Conservation (phyloP, 2,329 filamentous ascomycete genomes). For the Cadophora malorum region DNA sequence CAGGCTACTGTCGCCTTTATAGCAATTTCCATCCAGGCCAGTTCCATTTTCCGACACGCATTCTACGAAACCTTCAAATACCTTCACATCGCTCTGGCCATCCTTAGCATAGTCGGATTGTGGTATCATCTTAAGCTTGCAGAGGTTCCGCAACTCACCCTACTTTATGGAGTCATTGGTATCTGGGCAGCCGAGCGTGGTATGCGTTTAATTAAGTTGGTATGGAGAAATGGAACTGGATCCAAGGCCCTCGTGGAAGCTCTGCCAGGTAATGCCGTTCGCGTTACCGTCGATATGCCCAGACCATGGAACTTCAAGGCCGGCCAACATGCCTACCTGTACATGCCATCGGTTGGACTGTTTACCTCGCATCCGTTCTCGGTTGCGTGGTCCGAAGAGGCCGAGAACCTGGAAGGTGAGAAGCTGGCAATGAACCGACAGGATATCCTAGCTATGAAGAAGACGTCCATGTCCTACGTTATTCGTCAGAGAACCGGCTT, state of each 20-base stretch:
- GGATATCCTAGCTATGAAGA: conserved; percentile 65
- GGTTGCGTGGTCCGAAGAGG: conserved; percentile 77
- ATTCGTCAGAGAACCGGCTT: conserved; percentile 77
- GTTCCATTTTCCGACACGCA: conserved; percentile 74
- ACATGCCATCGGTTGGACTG: conserved; percentile 74
- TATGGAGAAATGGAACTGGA: conserved; percentile 70
- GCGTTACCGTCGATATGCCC: conserved; percentile 75
- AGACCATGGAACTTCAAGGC: conserved; percentile 78
- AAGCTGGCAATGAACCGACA: conserved; percentile 65
- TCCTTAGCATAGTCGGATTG: conserved; percentile 64
- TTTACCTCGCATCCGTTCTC: conserved; percentile 84
- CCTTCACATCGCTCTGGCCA: conserved; percentile 70
- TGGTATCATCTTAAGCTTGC: conserved; percentile 70
- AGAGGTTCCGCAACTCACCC: conserved; percentile 60
- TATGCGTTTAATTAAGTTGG: conserved; percentile 63
- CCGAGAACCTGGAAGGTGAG: conserved; percentile 56
- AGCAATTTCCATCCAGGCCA: conserved; percentile 70
- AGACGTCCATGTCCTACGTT: conserved; percentile 72
- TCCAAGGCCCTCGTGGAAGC: conserved; percentile 75
- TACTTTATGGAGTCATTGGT: conserved; percentile 66
- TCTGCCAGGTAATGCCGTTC: conserved; percentile 75
- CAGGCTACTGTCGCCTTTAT: conserved; percentile 66
- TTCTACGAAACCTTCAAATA: conserved; percentile 82
- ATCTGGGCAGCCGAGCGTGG: conserved; percentile 72
- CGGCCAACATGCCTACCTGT: conserved; percentile 81